Conservation (phyloP, 768 basidiomycete genomes). For the Nevesoporus exiguus region DNA sequence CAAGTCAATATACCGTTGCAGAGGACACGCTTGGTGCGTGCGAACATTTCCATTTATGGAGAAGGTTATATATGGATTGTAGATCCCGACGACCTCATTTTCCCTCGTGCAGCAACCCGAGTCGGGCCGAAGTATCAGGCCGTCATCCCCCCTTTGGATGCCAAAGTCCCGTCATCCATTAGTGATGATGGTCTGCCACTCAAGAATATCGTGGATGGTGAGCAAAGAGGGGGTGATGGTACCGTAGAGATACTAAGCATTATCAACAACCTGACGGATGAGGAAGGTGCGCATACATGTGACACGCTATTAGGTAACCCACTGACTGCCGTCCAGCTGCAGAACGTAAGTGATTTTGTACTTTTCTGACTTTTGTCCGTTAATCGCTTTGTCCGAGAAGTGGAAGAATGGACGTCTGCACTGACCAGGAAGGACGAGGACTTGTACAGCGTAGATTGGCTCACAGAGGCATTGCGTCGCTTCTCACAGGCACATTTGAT, state of each 20-base stretch:
- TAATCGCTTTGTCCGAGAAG: constrained; percentile 34
- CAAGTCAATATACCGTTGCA: constrained; percentile 85
- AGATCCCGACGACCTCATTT: constrained; percentile 98
- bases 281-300: constrained; percentile 54
- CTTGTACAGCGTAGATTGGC: constrained; percentile 71
- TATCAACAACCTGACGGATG: constrained; percentile 59
- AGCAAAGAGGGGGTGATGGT: constrained; percentile 66
- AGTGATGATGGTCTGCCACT: not conserved
- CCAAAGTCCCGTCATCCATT: constrained; percentile 38
- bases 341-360: constrained; percentile 46
- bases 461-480: constrained; percentile 70
- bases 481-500: constrained; percentile 66
- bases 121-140: constrained; percentile 86
- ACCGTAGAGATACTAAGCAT: constrained; percentile 72
- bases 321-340: constrained; percentile 39
- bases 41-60: constrained; percentile 13
- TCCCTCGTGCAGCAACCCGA: constrained; percentile 90
- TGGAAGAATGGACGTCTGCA: constrained; percentile 60
- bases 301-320: constrained; percentile 16
- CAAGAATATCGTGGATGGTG: constrained; percentile 25
- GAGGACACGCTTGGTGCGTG: constrained; percentile 83
- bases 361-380: not conserved
- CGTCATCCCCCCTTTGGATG: constrained; percentile 40
- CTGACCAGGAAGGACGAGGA: constrained; percentile 53
- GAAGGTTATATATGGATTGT: constrained; percentile 29